These are phyloP conservation scores for Dictyostelium firmibasis DNA, from an alignment of 78 protist species.

Conservation along the genomic window DNA sequence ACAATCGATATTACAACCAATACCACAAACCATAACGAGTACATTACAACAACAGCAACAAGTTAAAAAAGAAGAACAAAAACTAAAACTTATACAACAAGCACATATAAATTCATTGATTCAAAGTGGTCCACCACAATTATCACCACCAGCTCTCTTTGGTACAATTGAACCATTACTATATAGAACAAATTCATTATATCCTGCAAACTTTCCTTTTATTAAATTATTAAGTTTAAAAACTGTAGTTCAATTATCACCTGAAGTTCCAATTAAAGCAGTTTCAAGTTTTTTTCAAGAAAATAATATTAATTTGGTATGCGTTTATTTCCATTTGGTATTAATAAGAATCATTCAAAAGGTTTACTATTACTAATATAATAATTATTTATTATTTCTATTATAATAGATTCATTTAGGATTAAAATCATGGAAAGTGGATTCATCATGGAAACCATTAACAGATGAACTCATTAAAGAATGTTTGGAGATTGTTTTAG, in stretches of 20 bases:
- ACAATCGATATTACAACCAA: background rate
- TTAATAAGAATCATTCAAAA: background rate
- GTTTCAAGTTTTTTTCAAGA: conserved; percentile 83
- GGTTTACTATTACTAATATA: background rate
- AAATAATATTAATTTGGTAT: conserved; percentile 78
- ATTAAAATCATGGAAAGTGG: conserved; percentile 84
- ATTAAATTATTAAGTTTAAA: conserved; percentile 57
- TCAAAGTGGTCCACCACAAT: conserved; percentile 59
- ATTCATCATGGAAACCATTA: conserved; percentile 86
- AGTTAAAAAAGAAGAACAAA: background rate
- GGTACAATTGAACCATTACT: conserved; percentile 71
- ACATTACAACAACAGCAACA: conserved; percentile 12
- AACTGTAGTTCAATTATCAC: conserved; percentile 87
- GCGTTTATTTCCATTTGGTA: background rate
- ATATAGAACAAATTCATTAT: conserved; percentile 82
- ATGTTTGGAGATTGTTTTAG: conserved; percentile 84
- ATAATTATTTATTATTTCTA: background rate
- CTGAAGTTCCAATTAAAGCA: conserved; percentile 87
- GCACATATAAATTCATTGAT: conserved; percentile 10
- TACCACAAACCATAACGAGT: background rate
- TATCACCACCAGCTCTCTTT: conserved; percentile 75
- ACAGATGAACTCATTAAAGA: conserved; percentile 90
- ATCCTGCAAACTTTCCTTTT: conserved; percentile 81
- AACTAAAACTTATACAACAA: background rate
- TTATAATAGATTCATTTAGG: conserved; percentile 84